Evolutionary conservation across 129 eudicot species (phyloP).

Genomic region (Chrysanthemum seticuspe): DNA sequence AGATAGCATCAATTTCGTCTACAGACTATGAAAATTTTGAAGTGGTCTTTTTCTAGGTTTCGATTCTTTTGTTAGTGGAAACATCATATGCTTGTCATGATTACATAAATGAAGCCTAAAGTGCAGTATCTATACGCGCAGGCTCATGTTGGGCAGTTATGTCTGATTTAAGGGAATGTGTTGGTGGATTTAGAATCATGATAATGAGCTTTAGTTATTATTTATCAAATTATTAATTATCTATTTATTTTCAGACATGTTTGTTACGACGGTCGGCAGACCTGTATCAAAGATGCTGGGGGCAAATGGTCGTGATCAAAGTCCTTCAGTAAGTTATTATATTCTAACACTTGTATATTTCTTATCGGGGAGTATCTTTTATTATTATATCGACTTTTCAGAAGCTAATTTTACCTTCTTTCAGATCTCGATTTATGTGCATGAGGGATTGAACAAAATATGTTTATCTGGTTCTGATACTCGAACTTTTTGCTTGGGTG

Average conservation of each 20-base stretch:
- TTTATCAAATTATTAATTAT: neutral
- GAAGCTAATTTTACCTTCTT: constrained; percentile 10
- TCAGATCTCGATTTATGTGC: constrained; percentile 36
- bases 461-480: constrained; percentile 42
- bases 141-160: constrained; percentile 5
- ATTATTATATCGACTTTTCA: too few relatives aligned
- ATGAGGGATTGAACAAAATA: constrained; percentile 42
- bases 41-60: neutral
- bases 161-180: neutral
- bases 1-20: too few relatives aligned
- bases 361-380: neutral
- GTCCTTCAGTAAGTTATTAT: constrained; percentile 43
- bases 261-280: constrained; percentile 42
- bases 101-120: neutral
- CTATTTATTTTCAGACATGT: constrained; percentile 34
- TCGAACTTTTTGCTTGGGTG: constrained; percentile 50
- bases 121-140: neutral
- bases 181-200: constrained; percentile 16
- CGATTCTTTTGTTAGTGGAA: neutral
- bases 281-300: constrained; percentile 58
- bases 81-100: neutral
- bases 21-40: too few relatives aligned
- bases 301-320: constrained; percentile 62
- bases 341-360: neutral
- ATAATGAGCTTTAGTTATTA: constrained; percentile 13